A percentile compares a stretch with the other conserved stretches of the same genome.
Conservation (phyloP, 2,329 filamentous ascomycete genomes). For the Aspergillus persii region DNA sequence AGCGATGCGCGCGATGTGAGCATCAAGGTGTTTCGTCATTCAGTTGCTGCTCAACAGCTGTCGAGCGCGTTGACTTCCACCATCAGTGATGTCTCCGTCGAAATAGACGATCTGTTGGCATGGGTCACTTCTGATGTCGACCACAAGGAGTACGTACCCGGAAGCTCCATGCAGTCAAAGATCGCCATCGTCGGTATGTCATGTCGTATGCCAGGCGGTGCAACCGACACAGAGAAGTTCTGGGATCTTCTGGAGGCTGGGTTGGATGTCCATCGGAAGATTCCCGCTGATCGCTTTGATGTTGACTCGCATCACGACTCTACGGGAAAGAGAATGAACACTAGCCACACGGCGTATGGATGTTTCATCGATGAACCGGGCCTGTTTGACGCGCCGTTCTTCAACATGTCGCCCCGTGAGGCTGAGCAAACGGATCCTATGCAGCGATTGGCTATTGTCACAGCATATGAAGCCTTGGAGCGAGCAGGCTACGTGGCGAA, state of each 20-base stretch:
- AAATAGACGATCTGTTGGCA: slow-evolving; percentile 20
- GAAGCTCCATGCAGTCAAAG: slow-evolving; percentile 1
- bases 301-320: too few species aligned
- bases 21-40: slow-evolving; percentile 27
- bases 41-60: slow-evolving; percentile 28
- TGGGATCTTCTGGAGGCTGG: slow-evolving; percentile 71
- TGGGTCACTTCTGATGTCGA: slow-evolving; percentile 15
- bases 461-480: too few species aligned
- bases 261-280: slow-evolving; percentile 64
- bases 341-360: too few species aligned
- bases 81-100: neutral
- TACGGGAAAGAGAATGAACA: too few species aligned
- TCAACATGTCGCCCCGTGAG: too few species aligned
- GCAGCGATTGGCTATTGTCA: too few species aligned
- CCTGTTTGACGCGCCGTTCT: too few species aligned
- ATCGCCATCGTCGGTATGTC: slow-evolving; percentile 74
- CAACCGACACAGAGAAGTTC: slow-evolving; percentile 62
- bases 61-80: slow-evolving; percentile 12
- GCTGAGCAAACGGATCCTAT: too few species aligned
- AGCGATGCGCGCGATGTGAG: slow-evolving; percentile 9
- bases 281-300: slow-evolving; percentile 53
- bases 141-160: neutral
- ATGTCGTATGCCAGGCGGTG: slow-evolving; percentile 64
- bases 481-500: too few species aligned
- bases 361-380: too few species aligned